Evolutionary conservation across 1,139 yeast species (phyloP), one percentile per base, ranked within the genome.

Genomic region (Magnusiomyces fungicola): DNA sequence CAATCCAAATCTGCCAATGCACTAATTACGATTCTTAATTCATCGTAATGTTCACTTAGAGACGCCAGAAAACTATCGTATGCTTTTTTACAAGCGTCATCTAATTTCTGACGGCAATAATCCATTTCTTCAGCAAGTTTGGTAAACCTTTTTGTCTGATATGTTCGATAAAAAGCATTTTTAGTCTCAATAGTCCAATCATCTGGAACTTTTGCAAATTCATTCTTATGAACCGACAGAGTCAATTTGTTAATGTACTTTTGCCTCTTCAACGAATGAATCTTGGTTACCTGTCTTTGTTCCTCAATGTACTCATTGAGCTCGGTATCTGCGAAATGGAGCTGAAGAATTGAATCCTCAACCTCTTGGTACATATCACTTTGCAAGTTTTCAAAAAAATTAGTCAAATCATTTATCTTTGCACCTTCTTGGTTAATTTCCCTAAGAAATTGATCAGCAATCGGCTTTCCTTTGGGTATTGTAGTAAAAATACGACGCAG

Each of bases 181-280:
- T 84, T 82, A 58, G 78, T 83, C 36, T 84, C 76, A 56, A 86
- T 80, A 10, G 82, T 68, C 95, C 97, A 92, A 51, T 78, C 79
- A 1, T 68, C 57, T 0, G 97, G 97, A 1, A 89, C 66, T 1
- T 68, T 66, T 47, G 75, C 76, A 3, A 76, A 72, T 45, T 77
- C 78, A 32, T 32, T 32, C 9, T 32, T 18, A 32, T n/a, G 14
- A 32, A 52, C 50, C 27, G 43, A 46, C 19, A 42, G 54, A 14
- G 41, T 47, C 42, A 40, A 52, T n/a, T n/a, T n/a, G n/a, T n/a
- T n/a, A n/a, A n/a, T n/a, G n/a, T n/a, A n/a, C n/a, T n/a, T n/a
- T n/a, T n/a, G n/a, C n/a, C n/a, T n/a, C n/a, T n/a, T n/a, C n/a
- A n/a, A n/a, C n/a, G n/a, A n/a, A n/a, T n/a, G n/a, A n/a, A n/a